A percentile compares a stretch with the other conserved stretches of the same genome.
Conservation (phyloP, 2,329 filamentous ascomycete species). For the Calycina herbarum region DNA sequence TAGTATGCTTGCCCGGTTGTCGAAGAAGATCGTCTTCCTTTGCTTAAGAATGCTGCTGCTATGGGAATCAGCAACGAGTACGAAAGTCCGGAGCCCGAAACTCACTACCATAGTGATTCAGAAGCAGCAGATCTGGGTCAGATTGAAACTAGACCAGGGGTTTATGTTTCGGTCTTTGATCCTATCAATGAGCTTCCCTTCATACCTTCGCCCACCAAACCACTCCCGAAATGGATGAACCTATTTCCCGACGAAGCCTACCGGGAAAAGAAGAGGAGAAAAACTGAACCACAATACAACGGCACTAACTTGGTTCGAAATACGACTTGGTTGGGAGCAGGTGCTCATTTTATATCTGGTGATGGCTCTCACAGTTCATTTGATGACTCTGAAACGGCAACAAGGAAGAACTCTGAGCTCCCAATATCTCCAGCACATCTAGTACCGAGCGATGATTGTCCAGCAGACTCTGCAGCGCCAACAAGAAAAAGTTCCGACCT, state of each 20-base stretch:
- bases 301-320: neutral
- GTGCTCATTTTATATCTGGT: neutral
- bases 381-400: slow-evolving; percentile 4
- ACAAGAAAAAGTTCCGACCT: neutral
- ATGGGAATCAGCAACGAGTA: slow-evolving; percentile 25
- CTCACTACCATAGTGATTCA: slow-evolving; percentile 17
- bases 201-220: slow-evolving; percentile 50
- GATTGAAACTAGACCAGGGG: slow-evolving; percentile 23
- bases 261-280: slow-evolving; percentile 15
- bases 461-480: slow-evolving; percentile 1
- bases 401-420: neutral
- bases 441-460: neutral
- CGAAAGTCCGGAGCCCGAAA: slow-evolving; percentile 18
- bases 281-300: neutral
- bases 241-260: slow-evolving; percentile 33
- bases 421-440: neutral
- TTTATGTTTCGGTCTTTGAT: slow-evolving; percentile 53
- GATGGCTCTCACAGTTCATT: neutral
- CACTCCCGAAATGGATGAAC: slow-evolving; percentile 46
- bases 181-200: slow-evolving; percentile 50
- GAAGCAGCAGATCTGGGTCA: slow-evolving; percentile 15
- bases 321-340: neutral
- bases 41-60: slow-evolving; percentile 26
- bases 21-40: slow-evolving; percentile 15
- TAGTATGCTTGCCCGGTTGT: slow-evolving; percentile 11